These are phyloP conservation scores for Hippophae rhamnoides DNA, from an alignment of 306 rosid genomes.

Conservation along the genomic window DNA sequence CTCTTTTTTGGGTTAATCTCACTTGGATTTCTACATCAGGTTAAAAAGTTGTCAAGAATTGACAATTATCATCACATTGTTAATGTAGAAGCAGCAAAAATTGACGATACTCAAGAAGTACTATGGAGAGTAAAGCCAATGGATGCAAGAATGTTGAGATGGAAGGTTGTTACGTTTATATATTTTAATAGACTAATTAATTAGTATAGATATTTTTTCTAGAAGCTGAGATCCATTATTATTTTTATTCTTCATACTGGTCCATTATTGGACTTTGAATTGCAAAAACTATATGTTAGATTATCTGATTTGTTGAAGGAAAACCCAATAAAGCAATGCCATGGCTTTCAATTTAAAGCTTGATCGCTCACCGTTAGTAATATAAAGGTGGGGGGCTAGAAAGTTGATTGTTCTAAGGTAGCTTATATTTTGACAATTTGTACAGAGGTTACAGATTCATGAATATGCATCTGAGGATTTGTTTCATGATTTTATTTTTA, in stretches of 20 bases:
- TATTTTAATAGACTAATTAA: neutral
- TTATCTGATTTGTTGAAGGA: neutral
- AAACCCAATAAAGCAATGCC: neutral
- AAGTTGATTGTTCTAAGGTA: neutral
- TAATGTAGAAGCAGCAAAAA: slow-evolving; percentile 37
- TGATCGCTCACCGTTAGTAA: neutral
- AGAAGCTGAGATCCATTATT: neutral
- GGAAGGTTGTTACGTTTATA: slow-evolving; percentile 45
- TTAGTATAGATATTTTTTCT: no score
- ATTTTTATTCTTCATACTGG: neutral
- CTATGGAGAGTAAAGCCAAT: slow-evolving; percentile 24
- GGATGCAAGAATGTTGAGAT: slow-evolving; percentile 26
- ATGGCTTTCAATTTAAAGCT: neutral
- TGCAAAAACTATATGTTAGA: no score
- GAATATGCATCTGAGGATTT: slow-evolving; percentile 1
- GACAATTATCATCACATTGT: slow-evolving; percentile 58
- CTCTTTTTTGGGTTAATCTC: slow-evolving; percentile 13
- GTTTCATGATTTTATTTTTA: neutral
- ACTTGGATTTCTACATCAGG: slow-evolving; percentile 27
- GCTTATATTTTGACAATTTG: neutral
- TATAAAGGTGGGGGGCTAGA: neutral
- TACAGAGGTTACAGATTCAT: neutral
- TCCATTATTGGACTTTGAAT: neutral
- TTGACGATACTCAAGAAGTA: slow-evolving; percentile 23
- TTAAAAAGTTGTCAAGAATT: slow-evolving; percentile 30